Evolutionary conservation across 1,284 basidiomycete species (phyloP).

Genomic region (Sphaerobolus stellatus): DNA sequence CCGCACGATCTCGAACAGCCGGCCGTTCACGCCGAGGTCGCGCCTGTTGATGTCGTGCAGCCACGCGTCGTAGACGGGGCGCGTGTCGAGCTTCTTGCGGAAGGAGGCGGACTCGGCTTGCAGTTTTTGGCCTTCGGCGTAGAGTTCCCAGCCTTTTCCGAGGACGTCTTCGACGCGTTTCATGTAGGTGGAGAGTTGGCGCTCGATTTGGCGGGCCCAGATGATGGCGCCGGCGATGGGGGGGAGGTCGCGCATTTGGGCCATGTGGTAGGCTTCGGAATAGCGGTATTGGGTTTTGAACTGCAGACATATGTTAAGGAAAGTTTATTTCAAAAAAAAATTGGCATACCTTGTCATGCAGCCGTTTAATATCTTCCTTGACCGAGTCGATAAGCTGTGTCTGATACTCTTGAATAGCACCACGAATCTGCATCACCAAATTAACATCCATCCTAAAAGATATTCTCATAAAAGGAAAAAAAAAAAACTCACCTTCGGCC

Average conservation of each 20-base stretch:
- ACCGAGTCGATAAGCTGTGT: conserved; percentile 97
- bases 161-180: conserved; percentile 99
- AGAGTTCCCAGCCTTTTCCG: conserved; percentile 97
- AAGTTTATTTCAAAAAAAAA: conserved; percentile 2
- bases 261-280: conserved; percentile 97
- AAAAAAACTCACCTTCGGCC: conserved; percentile 81
- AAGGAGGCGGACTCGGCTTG: conserved; percentile 91
- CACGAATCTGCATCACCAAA: conserved; percentile 67
- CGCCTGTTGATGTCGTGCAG: conserved; percentile 90
- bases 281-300: conserved; percentile 94
- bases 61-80: conserved; percentile 95
- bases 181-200: conserved; percentile 96
- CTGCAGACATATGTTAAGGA: conserved; percentile 35
- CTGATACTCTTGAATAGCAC: conserved; percentile 98
- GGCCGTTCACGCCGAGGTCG: conserved; percentile 88
- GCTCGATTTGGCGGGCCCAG: conserved; percentile 98
- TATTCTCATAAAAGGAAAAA: too few relatives aligned
- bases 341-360: conserved; percentile 83
- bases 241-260: conserved; percentile 95
- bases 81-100: conserved; percentile 93
- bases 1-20: conserved; percentile 94
- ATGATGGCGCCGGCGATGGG: conserved; percentile 97
- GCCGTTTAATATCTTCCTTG: conserved; percentile 93
- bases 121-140: conserved; percentile 98
- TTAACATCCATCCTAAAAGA: too few relatives aligned